Evolutionary conservation across 2,329 filamentous ascomycete genomes (phyloP), one percentile per base, ranked within the genome.

Genomic region (Diplodia intermedia): DNA sequence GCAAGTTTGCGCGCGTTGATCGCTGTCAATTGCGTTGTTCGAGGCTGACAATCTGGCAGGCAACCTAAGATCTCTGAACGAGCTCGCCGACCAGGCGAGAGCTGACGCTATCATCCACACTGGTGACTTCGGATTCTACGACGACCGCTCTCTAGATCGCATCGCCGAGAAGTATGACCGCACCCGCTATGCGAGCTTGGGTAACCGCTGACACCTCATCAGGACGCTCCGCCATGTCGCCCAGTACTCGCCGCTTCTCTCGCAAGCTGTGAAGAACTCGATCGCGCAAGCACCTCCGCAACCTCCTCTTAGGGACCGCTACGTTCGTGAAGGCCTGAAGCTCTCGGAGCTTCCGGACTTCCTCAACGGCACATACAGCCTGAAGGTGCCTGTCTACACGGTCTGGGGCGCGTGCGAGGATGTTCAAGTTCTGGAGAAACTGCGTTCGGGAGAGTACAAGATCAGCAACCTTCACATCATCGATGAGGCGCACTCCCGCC

Each of bases 371-470:
- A 91, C 91, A 72, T 86, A 96, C 76, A 97, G 93, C 77, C 89
- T 99, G 68, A 94, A 99, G 70, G 91, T 99, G 68, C 95, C 95
- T 0, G 95, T 99, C 68, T 98, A 97, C 83, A 99, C 95, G 50
- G 95, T 99, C 47, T 99, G 95, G 95, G 95, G 95, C 78, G 95
- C 95, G 57, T 99, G 95, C 77, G 95, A 99, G 82, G 95, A 99
- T 85, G 95, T 99, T 23, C 90, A 95, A 68, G 95, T 99, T 33
- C 82, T 99, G 75, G 95, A 99, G 82, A 97, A 97, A 84, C 97
- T 99, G 82, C 89, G 95, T 71, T 97, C 95, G 14, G 92, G 92
- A 72, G 95, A 99, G 82, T 99, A 99, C 84, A 98, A 97, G 84
- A 91, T 99, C 50, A 90, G 90, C 75, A 99, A 99, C 79, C 88